Evolutionary conservation across 139 green algal species (phyloP), one percentile per base, ranked within the genome.

Genomic region (Auxenochlorella protothecoides): DNA sequence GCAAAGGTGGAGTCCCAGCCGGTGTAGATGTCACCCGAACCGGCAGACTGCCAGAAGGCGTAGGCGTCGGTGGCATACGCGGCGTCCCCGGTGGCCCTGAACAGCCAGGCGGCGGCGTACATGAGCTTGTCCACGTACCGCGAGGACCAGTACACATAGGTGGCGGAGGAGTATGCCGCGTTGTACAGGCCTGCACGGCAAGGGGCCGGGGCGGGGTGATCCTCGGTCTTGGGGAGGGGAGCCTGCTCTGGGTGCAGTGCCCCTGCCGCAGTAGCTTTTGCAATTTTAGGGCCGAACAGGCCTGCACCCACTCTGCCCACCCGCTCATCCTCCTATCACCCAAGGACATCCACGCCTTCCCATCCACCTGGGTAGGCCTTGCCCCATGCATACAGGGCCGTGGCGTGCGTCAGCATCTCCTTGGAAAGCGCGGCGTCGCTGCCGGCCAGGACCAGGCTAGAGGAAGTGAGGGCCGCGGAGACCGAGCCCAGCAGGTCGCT

Each of bases 81-180:
- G 10, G 53, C 53, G 59, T 80, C 70, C 2, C 63, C 66, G 10
- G 76, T 83, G 53, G 76, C 76, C 27, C 69, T 68, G 69, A 76
- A 83, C 27, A 85, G 65, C 80, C 80, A 85, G 27, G 63, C 65
- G 55, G 80, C 80, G 54, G 77, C 80, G 71, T 73, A 85, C n/a
- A 76, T 66, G 10, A 85, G 59, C 54, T 85, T 70, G 69, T 85
- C 80, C 14, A 44, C 4, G 57, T 61, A 81, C 67, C 27, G 63
- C 53, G 70, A 80, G 64, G 63, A 76, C 68, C 76, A 74, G 72
- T 81, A 85, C 11, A 44, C 68, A 6, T 68, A 44, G 14, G 72
- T 76, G 14, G 51, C 72, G 13, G 14, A 64, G 12, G 63, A 54
- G 67, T 67, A 74, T 51, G 55, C 66, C 10, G 67, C 15, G 44